Percentiles rank a stretch among this genome's conserved stretches.
Conservation (phyloP, 495 filamentous ascomycete species). For the Penicillium roqueforti region DNA sequence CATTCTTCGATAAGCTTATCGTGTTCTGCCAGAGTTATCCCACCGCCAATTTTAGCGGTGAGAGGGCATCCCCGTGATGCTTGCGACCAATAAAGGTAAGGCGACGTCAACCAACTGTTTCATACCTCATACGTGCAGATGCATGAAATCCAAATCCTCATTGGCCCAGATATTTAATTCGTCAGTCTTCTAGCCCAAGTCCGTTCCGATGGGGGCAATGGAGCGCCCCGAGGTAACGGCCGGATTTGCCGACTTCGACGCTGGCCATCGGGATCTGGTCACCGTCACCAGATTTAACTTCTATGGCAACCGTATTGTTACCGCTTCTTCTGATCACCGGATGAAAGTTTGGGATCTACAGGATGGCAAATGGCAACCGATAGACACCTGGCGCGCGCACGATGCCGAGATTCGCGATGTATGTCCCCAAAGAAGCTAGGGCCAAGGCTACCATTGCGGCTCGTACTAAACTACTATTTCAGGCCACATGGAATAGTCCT, state of each 20-base stretch:
- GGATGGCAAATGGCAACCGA: conserved; percentile 71
- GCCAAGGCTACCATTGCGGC: background rate
- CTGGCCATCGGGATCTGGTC: conserved; percentile 56
- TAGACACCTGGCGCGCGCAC: conserved; percentile 88
- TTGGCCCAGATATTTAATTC: conserved; percentile 21
- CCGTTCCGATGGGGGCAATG: conserved; percentile 22
- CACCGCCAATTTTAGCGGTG: conserved; percentile 28
- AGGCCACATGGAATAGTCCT: conserved; percentile 79
- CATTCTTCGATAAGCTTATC: conserved; percentile 26
- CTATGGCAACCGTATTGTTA: conserved; percentile 86
- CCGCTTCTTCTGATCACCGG: conserved; percentile 86
- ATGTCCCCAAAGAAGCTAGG: conserved; percentile 22
- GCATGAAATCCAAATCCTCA: conserved; percentile 19
- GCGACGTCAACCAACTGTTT: conserved; percentile 27
- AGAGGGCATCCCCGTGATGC: conserved; percentile 19
- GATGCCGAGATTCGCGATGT: conserved; percentile 88
- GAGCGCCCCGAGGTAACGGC: conserved; percentile 33
- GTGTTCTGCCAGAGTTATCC: conserved; percentile 27
- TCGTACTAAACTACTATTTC: conserved; percentile 10
- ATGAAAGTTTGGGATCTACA: conserved; percentile 89
- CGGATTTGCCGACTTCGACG: conserved; percentile 63
- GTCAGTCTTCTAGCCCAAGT: conserved; percentile 7
- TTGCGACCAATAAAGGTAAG: conserved; percentile 19
- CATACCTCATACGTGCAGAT: conserved; percentile 26
- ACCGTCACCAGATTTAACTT: conserved; percentile 58